These are phyloP conservation scores for Polytrichum formosum DNA, from an alignment of 225 moss, liverwort and hornwort genomes.

Conservation along the genomic window DNA sequence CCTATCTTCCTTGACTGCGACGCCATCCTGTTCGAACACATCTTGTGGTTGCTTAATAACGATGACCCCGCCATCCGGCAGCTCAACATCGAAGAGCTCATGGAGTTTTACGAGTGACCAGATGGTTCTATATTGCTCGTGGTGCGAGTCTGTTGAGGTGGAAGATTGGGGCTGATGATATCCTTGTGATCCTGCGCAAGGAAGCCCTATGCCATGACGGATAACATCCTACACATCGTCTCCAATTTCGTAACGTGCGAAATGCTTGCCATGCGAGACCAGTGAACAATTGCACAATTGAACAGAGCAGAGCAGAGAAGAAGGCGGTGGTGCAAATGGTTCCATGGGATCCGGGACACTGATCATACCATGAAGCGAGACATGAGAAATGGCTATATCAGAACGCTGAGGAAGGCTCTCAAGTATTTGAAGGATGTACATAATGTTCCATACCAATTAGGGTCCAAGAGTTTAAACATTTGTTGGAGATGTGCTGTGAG, in stretches of 20 bases:
- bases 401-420: conserved; percentile 52
- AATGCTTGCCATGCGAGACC: background rate
- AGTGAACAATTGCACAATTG: conserved; percentile 34
- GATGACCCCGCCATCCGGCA: conserved; percentile 66
- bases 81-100: conserved; percentile 61
- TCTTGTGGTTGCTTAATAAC: conserved; percentile 63
- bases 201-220: conserved; percentile 54
- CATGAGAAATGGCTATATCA: conserved; percentile 77
- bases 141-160: no score
- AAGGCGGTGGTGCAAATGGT: conserved; percentile 20
- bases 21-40: conserved; percentile 60
- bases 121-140: no score
- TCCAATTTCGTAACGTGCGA: conserved; percentile 58
- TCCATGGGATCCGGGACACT: conserved; percentile 67
- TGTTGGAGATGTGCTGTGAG: conserved; percentile 70
- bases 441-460: conserved; percentile 51
- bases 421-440: conserved; percentile 81
- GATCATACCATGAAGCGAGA: conserved; percentile 39
- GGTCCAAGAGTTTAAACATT: conserved; percentile 71
- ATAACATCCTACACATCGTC: conserved; percentile 89
- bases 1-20: conserved; percentile 55
- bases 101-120: conserved; percentile 62
- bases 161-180: no score
- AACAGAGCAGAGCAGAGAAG: conserved; percentile 49
- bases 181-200: no score